phyloP scores from a whole-genome alignment of 768 basidiomycete species.

The Podaxis pistillaris region DNA sequence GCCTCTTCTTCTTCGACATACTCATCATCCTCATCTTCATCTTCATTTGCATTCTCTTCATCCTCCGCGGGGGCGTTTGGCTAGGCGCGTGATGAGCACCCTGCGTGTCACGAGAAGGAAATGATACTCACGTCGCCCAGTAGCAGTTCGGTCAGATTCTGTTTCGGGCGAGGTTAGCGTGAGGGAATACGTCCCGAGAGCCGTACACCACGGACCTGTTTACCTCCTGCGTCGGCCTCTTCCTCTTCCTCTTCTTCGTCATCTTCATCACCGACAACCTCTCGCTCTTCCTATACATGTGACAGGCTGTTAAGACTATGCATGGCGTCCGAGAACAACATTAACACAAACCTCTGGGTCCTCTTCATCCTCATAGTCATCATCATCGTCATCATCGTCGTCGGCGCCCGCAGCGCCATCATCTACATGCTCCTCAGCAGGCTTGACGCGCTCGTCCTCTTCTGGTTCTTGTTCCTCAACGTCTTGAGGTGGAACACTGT shows the following conservation, averaged over 20 bases:
- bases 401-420: not conserved
- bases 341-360: slow-evolving; percentile 3
- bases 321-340: not conserved
- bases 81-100: slow-evolving; percentile 5
- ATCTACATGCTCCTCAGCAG: not conserved
- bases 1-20: slow-evolving; percentile 4
- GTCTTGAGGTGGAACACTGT: not conserved
- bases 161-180: not conserved
- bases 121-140: not conserved
- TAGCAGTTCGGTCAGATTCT: slow-evolving; percentile 7
- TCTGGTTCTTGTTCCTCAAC: slow-evolving; percentile 1
- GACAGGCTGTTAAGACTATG: not conserved
- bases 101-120: not conserved
- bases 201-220: not conserved
- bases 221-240: not conserved
- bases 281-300: slow-evolving; percentile 2
- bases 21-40: slow-evolving; percentile 7
- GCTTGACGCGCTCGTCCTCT: slow-evolving; percentile 1
- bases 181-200: not conserved
- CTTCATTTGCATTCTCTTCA: not conserved
- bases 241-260: slow-evolving; percentile 10
- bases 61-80: not conserved
- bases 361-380: slow-evolving; percentile 9
- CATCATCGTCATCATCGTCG: slow-evolving; percentile 4
- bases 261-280: not conserved